These are phyloP conservation scores for Trametes elegans DNA, from an alignment of 768 basidiomycete genomes.

Conservation along the genomic window DNA sequence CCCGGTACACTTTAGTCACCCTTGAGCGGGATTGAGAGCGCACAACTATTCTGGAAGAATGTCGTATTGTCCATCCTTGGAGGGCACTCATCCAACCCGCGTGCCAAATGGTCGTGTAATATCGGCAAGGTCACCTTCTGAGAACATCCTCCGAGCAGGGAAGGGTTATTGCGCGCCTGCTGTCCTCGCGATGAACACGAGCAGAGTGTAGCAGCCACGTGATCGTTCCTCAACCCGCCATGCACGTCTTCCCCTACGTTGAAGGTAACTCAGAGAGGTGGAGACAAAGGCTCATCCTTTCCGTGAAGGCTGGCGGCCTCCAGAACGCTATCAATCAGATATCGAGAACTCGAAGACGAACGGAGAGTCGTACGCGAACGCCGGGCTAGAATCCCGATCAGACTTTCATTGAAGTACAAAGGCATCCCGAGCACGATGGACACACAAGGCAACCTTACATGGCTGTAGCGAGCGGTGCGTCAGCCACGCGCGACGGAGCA, in stretches of 20 bases:
- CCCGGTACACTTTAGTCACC: too few species aligned
- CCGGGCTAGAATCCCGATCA: neutral
- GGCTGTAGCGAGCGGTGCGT: neutral
- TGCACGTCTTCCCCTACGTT: neutral
- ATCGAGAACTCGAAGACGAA: neutral
- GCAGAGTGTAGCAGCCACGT: slow-evolving; percentile 2
- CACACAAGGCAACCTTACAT: slow-evolving; percentile 11
- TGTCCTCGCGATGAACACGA: slow-evolving; percentile 12
- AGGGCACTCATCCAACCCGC: too few species aligned
- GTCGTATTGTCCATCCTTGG: too few species aligned
- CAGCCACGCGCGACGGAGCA: neutral
- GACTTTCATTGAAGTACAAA: slow-evolving; percentile 3
- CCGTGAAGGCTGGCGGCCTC: neutral
- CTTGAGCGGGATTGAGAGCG: too few species aligned
- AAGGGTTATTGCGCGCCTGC: slow-evolving; percentile 3
- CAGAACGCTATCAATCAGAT: neutral
- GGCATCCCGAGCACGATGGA: slow-evolving; percentile 8
- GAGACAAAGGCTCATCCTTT: neutral
- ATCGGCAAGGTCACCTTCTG: neutral
- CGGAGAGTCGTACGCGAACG: neutral
- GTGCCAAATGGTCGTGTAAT: too few species aligned
- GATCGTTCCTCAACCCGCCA: slow-evolving; percentile 5
- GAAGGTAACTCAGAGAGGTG: neutral
- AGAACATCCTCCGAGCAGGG: neutral
- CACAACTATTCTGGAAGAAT: too few species aligned